Percentiles rank a stretch among this genome's conserved stretches.
Evolutionary conservation across 495 filamentous ascomycete species (phyloP).

Genomic region (Podospora sp.): DNA sequence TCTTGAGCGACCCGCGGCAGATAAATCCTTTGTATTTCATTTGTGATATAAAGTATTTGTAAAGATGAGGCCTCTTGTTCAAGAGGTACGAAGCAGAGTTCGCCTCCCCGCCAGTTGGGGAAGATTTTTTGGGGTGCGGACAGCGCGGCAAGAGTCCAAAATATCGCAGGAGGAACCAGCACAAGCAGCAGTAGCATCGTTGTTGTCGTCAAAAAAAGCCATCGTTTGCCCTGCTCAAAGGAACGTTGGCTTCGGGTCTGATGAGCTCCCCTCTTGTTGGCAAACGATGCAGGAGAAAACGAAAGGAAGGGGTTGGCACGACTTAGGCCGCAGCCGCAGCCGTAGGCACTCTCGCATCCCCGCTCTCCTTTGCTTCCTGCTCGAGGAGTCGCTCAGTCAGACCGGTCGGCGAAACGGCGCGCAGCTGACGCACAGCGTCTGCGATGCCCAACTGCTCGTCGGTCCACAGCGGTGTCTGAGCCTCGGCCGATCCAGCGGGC

Average conservation of each 20-base stretch:
- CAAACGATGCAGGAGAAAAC: neutral
- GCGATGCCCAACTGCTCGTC: conserved; percentile 78
- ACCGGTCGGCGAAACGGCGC: conserved; percentile 4
- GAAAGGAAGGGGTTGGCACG: neutral
- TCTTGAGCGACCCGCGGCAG: neutral
- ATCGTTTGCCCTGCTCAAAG: conserved; percentile 12
- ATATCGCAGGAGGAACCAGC: neutral
- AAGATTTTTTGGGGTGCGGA: neutral
- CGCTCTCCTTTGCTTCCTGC: conserved; percentile 24
- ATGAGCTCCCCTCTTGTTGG: conserved; percentile 22
- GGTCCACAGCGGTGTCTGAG: conserved; percentile 73
- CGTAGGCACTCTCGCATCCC: conserved; percentile 19
- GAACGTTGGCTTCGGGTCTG: conserved; percentile 10
- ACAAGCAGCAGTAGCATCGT: conserved; percentile 4
- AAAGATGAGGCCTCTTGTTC: neutral
- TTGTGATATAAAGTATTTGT: neutral
- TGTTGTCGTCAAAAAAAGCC: neutral
- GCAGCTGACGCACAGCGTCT: conserved; percentile 43
- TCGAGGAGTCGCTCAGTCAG: conserved; percentile 33
- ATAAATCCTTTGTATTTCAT: conserved; percentile 1
- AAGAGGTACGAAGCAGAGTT: neutral
- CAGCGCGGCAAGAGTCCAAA: neutral
- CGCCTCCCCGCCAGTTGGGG: neutral
- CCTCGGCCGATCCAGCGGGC: conserved; percentile 52
- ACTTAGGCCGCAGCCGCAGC: conserved; percentile 23